Evolutionary conservation across 2,329 filamentous ascomycete species (phyloP), one percentile per base, ranked within the genome.

Genomic region (Decorospora gaudefroyi): DNA sequence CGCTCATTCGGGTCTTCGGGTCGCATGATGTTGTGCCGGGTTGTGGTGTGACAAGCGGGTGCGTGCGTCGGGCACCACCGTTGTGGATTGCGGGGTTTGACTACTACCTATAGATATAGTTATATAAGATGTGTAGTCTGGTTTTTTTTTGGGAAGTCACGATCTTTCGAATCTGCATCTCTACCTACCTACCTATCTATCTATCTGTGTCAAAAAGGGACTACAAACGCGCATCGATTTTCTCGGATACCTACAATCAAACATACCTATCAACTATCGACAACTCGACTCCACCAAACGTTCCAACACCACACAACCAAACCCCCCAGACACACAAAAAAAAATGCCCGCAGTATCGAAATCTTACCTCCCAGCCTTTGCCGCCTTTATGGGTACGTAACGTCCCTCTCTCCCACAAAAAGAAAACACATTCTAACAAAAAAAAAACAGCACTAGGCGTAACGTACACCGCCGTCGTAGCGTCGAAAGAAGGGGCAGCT

Each of bases 401-500:
- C 12, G 17, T 19, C 6, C 16, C 10, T 30, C 23, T 19, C 27
- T 35, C 18, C 18, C 23, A 34, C 7, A 19, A 17, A 15, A 26
- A 19, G 18, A 15, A 4, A 12, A 8, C 15, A 11, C 12, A 16
- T 17, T 4, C 6, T n/a, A 12, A 23, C 54, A 57, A 51, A 55
- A 36, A 31, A 8, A 34, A 1, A 25, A 0, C 37, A 69, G 66
- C 44, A 40, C 32, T 59, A 29, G 64, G 58, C 8, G 49, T 64
- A 49, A 62, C 62, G 28, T 70, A 70, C 61, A 68, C 65, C 4
- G 55, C 60, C 26, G 36, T 65, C 18, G 64, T 64, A 2, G 67
- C 67, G 4, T 42, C 53, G 11, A 57, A 59, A 48, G 67, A 70
- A 57, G 67, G 66, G 34, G 59, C 57, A 8, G 51, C 61, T 11